phyloP scores from a whole-genome alignment of 495 filamentous ascomycete genomes.

The Xylaria telfairii region DNA sequence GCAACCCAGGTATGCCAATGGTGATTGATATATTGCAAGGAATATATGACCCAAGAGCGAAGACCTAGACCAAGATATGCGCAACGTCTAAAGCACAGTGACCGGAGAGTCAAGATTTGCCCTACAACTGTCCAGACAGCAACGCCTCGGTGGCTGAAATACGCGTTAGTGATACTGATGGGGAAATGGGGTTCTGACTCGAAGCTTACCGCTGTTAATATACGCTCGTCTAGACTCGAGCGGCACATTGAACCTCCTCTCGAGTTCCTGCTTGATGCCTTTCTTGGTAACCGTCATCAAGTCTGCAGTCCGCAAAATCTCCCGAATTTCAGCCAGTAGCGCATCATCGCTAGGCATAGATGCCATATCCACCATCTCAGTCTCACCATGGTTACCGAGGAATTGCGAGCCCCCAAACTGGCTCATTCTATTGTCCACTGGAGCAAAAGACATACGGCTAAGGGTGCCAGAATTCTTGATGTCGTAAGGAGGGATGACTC shows the following conservation, averaged over 20 bases:
- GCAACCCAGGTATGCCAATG: constrained; percentile 13
- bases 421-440: constrained; percentile 66
- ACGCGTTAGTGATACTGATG: constrained; percentile 43
- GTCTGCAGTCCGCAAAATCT: constrained; percentile 88
- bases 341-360: constrained; percentile 86
- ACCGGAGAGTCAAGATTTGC: constrained; percentile 9
- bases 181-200: background rate
- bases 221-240: constrained; percentile 85
- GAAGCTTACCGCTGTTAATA: constrained; percentile 83
- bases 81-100: constrained; percentile 1
- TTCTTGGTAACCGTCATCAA: constrained; percentile 99
- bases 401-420: constrained; percentile 58
- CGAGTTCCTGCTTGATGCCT: constrained; percentile 91
- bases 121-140: constrained; percentile 70
- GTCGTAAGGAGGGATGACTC: constrained; percentile 47
- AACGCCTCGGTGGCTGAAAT: constrained; percentile 73
- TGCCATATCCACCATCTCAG: constrained; percentile 71
- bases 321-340: constrained; percentile 89
- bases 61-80: background rate
- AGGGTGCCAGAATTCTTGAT: constrained; percentile 42
- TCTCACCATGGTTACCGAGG: constrained; percentile 63
- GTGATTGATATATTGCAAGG: background rate
- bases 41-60: background rate
- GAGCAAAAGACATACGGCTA: constrained; percentile 81
- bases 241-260: constrained; percentile 81